phyloP scores from a whole-genome alignment of 352 stramenopile species.

The Globisporangium mamillatum region DNA sequence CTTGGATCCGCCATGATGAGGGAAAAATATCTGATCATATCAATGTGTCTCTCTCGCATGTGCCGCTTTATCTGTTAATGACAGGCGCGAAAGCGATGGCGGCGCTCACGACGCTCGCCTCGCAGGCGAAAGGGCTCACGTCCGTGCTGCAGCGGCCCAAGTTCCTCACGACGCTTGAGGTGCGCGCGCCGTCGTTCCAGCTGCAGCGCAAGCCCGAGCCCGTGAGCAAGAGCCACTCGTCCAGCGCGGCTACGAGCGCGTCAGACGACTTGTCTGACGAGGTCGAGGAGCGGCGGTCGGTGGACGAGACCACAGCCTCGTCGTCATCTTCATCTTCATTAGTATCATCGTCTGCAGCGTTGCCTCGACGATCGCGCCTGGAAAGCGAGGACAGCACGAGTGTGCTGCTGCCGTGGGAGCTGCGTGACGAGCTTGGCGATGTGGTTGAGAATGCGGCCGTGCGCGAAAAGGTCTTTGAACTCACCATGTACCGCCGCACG shows the following conservation, averaged over 20 bases:
- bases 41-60: not conserved
- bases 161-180: conserved; percentile 8
- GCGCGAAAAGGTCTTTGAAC: conserved; percentile 52
- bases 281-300: not conserved
- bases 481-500: conserved; percentile 61
- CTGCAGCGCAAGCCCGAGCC: not conserved
- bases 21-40: conserved; percentile 1
- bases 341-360: not conserved
- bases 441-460: conserved; percentile 36
- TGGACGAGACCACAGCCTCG: not conserved
- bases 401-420: conserved; percentile 50
- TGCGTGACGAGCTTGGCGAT: conserved; percentile 28
- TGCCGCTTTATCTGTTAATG: not conserved
- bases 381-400: conserved; percentile 12
- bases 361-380: conserved; percentile 2
- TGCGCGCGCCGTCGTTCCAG: conserved; percentile 1
- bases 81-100: conserved; percentile 15
- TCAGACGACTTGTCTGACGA: conserved; percentile 13
- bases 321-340: not conserved
- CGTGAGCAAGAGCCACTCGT: conserved; percentile 12
- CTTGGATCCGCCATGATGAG: not conserved
- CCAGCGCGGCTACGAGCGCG: conserved; percentile 8
- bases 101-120: conserved; percentile 13
- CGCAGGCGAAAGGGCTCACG: conserved; percentile 20
- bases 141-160: conserved; percentile 18